These are phyloP conservation scores for Mortierella sp. DNA, from an alignment of 371 early-diverging fungal species.

Conservation along the genomic window DNA sequence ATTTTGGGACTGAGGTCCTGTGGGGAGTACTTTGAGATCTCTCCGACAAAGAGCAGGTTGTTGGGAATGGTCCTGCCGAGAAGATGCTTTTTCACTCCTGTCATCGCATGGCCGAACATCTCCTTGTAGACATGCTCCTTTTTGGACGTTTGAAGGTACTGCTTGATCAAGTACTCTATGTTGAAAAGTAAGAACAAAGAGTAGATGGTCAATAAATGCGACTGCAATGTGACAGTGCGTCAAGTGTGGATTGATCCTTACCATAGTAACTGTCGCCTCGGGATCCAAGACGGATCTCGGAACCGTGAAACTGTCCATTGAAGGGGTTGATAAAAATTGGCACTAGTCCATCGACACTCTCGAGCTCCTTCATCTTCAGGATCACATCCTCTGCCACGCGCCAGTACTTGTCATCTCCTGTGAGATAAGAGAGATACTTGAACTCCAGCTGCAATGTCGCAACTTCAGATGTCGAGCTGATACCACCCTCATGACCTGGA, in stretches of 20 bases:
- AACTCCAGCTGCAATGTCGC: slow-evolving; percentile 94
- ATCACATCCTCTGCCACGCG: slow-evolving; percentile 78
- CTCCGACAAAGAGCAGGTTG: slow-evolving; percentile 80
- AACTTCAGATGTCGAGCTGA: slow-evolving; percentile 86
- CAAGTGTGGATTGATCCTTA: slow-evolving; percentile 31
- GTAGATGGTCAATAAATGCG: background rate
- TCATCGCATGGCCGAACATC: slow-evolving; percentile 80
- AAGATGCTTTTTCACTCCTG: slow-evolving; percentile 81
- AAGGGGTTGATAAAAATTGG: slow-evolving; percentile 79
- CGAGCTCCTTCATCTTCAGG: slow-evolving; percentile 67
- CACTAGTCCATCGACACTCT: slow-evolving; percentile 79
- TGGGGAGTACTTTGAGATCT: slow-evolving; percentile 62
- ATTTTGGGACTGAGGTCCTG: slow-evolving; percentile 74
- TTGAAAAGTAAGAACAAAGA: background rate
- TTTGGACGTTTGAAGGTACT: slow-evolving; percentile 82
- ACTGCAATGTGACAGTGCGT: background rate
- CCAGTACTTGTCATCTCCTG: slow-evolving; percentile 81
- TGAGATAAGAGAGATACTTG: slow-evolving; percentile 85
- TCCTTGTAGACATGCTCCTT: slow-evolving; percentile 74
- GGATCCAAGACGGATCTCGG: slow-evolving; percentile 80
- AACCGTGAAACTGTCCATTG: slow-evolving; percentile 65
- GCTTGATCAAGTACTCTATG: slow-evolving; percentile 92
- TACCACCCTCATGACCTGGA: slow-evolving; percentile 58
- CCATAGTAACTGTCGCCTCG: slow-evolving; percentile 95
- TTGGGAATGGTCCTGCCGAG: slow-evolving; percentile 73